Base-by-base conservation (phyloP, 768 basidiomycete species). In the Tricholoma terreum region DNA sequence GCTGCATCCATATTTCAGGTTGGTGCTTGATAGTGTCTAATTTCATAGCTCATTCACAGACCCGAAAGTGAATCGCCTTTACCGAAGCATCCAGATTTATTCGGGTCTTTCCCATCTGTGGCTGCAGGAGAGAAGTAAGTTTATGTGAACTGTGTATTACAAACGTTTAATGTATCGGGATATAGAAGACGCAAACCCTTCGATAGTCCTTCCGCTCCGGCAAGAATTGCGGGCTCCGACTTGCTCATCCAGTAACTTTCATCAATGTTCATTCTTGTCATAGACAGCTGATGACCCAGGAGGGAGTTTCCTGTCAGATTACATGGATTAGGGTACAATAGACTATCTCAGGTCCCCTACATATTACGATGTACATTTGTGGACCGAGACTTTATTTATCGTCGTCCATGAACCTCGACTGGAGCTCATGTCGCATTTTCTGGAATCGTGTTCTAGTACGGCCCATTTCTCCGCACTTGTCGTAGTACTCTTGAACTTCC, bases 1-100 rank as follows among this genome's bases (percentile, higher is more conserved):
- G 43, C 81, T 84, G 58, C 97, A 99, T 72, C 88, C 89, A 2
- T 99, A 96, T 73, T 97, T 98, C 71, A 84, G 77, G 95, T 95
- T 43, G 42, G 85, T 66, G 9, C 8, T 12, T 36, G 21, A 15
- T 14, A 19, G 34, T 22, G 17, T 35, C 30, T 31, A 14, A 3
- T 31, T 12, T 9, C 34, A 8, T 17, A 1, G 7, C 11, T 24
- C 7, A 52, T 15, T 36, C 35, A 51, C 27, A 58, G 30, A 54
- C 49, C 57, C 45, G 19, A 34, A 60, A 97, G 94, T 4, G 97
- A 98, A 73, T 89, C 93, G 0, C 97, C 97, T 0, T 74, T 92
- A 35, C 97, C 97, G 0, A 98, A 99, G 68, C 95, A 98, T 69
- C 92, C 94, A 14, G 94, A 96, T 67, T 75, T 98, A 57, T 98